Base-by-base conservation (phyloP, 2,329 filamentous ascomycete genomes). In the Raffaelea ambrosiae region DNA sequence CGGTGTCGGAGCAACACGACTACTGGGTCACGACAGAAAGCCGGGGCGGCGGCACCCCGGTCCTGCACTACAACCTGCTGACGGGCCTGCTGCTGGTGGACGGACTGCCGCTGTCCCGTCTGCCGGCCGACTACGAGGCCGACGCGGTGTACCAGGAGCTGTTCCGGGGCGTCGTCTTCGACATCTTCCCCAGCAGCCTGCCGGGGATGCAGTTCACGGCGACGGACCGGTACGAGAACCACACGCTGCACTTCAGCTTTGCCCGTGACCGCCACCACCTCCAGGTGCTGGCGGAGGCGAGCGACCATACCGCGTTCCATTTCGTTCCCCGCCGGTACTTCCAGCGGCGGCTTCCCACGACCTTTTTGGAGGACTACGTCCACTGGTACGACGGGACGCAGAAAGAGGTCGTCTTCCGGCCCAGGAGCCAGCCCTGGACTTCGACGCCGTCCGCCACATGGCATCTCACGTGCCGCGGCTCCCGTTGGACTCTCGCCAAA, bases 71-170 rank as follows among this genome's bases (percentile, higher is more conserved):
- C 52, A 76, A 77, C 51, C 43, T 78, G 0, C 52, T 83, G 2
- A 72, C 65, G 0, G 76, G 71, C 0, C 63, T 71, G 21, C 59
- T 83, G 0, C 63, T 79, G 0, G 66, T 81, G 0, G 66, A 79
- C 48, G 76, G 77, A 0, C 39, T 61, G 1, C 76, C 73, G 0
- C 53, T 79, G 0, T 57, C 66, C 4, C 65, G 70, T 2, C 62
- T 81, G 0, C 77, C 77, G 0, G 3, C 11, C 0, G 51, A 66
- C 0, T 81, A 76, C 43, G 62, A 69, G 31, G 8, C 14, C 0
- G 63, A 76, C 46, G 8, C 54, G 0, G 59, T 59, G 0, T 81
- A 74, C 51, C 11, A 13, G 0, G 53, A 56, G 0, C 55, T 81
- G 0, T 79, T 81, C 56, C 67, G 69, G 1, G 47, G 55, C 4